Evolutionary conservation across 257 asterid species (phyloP).

Genomic region (Solanum medicagineum): DNA sequence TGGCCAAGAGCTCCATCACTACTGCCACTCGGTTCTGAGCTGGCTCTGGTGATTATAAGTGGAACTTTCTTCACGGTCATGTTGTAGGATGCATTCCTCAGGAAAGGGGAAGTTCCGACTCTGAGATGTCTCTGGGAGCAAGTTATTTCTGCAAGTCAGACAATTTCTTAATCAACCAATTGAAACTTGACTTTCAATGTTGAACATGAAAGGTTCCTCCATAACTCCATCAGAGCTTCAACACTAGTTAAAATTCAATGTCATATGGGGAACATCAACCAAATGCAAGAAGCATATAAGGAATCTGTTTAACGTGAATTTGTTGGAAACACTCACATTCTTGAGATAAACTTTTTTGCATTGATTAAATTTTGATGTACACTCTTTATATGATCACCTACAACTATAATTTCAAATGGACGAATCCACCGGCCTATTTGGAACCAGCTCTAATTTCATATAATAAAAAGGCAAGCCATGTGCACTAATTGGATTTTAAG

Average conservation of each 20-base stretch:
- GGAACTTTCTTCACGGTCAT: slow-evolving; percentile 18
- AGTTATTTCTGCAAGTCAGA: slow-evolving; percentile 28
- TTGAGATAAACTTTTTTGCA: neutral
- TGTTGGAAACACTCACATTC: neutral
- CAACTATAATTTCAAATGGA: neutral
- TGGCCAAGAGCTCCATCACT: slow-evolving; percentile 38
- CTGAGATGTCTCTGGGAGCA: slow-evolving; percentile 6
- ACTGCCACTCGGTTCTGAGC: slow-evolving; percentile 27
- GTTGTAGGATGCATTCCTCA: slow-evolving; percentile 15
- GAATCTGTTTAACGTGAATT: neutral
- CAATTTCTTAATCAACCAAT: neutral
- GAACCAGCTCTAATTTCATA: neutral
- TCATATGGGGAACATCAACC: neutral
- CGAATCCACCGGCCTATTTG: neutral
- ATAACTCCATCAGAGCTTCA: neutral
- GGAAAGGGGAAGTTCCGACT: slow-evolving; percentile 16
- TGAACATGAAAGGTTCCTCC: neutral
- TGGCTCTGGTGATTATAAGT: slow-evolving; percentile 37
- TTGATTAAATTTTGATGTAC: too few relatives aligned
- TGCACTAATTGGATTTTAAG: neutral
- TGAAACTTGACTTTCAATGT: neutral
- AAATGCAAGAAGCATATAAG: neutral
- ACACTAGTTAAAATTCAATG: neutral
- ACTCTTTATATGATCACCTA: neutral
- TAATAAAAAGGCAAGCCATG: neutral